Percentiles rank a stretch among this genome's conserved stretches.
Evolutionary conservation across 2,329 filamentous ascomycete species (phyloP).

Genomic region (Talaromyces sp.): DNA sequence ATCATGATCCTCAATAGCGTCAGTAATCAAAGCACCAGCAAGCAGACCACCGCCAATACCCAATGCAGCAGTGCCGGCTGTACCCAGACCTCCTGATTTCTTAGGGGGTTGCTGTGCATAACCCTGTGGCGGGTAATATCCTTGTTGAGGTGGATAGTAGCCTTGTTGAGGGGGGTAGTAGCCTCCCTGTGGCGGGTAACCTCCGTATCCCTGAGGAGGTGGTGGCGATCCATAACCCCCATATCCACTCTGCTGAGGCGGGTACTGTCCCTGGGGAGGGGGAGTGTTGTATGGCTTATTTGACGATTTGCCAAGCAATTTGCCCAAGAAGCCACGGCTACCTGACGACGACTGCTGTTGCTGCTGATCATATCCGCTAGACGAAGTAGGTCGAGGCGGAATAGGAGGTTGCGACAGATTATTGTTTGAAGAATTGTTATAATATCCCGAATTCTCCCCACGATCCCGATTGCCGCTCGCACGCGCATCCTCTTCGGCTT

Average conservation of each 20-base stretch:
- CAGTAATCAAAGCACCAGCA: slow-evolving; percentile 68
- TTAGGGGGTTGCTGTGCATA: slow-evolving; percentile 38
- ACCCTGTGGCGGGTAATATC: slow-evolving; percentile 25
- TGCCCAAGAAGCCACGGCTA: slow-evolving; percentile 18
- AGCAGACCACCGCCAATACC: slow-evolving; percentile 78
- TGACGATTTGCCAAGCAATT: slow-evolving; percentile 18
- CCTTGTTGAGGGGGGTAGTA: slow-evolving; percentile 28
- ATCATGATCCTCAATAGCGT: slow-evolving; percentile 63
- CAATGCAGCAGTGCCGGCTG: slow-evolving; percentile 68
- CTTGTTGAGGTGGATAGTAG: slow-evolving; percentile 31
- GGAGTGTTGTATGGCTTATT: background rate
- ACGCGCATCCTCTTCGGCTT: slow-evolving; percentile 76
- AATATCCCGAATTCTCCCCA: slow-evolving; percentile 49
- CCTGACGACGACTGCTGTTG: slow-evolving; percentile 4
- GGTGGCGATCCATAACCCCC: slow-evolving; percentile 16
- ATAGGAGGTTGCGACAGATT: slow-evolving; percentile 19
- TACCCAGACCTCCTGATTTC: slow-evolving; percentile 54
- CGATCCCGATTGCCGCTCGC: slow-evolving; percentile 29
- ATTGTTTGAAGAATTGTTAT: slow-evolving; percentile 27
- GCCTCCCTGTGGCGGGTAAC: slow-evolving; percentile 20
- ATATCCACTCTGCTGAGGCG: slow-evolving; percentile 10
- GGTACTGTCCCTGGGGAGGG: slow-evolving; percentile 8
- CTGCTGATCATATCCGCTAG: slow-evolving; percentile 6
- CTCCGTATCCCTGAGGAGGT: slow-evolving; percentile 21
- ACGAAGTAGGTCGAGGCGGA: slow-evolving; percentile 1